Conservation (phyloP, 176 grass and related monocot genomes). For the Phyllostachys edulis region DNA sequence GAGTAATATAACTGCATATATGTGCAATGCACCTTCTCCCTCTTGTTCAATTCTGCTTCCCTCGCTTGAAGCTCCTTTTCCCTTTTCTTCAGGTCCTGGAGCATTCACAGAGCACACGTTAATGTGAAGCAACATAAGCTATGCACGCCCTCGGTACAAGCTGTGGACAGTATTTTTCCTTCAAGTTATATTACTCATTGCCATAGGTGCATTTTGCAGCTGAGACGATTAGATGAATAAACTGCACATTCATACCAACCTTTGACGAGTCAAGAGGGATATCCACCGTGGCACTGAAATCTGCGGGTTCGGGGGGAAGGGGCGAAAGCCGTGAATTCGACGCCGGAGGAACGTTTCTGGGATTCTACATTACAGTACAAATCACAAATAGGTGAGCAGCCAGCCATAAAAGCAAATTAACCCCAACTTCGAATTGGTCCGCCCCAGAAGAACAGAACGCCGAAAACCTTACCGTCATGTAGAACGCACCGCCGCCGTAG, state of each 20-base stretch:
- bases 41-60: conserved; percentile 86
- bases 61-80: conserved; percentile 93
- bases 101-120: conserved; percentile 11
- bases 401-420: not conserved
- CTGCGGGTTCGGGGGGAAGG: conserved; percentile 78
- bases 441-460: not conserved
- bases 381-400: not conserved
- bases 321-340: conserved; percentile 89
- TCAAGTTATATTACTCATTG: not conserved
- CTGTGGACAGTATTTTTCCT: not conserved
- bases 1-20: not conserved
- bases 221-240: not conserved
- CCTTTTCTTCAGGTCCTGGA: conserved; percentile 84
- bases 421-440: not conserved
- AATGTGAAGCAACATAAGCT: not conserved
- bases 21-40: conserved; percentile 64
- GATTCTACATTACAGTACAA: conserved; percentile 50
- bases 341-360: conserved; percentile 56
- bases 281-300: conserved; percentile 69
- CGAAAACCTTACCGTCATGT: conserved; percentile 44
- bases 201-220: not conserved
- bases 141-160: not conserved
- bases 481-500: conserved; percentile 62
- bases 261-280: conserved; percentile 88
- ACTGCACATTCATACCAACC: conserved; percentile 38